Evolutionary conservation across 345 rosid genomes (phyloP), one percentile per base, ranked within the genome.

Genomic region (Lepidium sativum): DNA sequence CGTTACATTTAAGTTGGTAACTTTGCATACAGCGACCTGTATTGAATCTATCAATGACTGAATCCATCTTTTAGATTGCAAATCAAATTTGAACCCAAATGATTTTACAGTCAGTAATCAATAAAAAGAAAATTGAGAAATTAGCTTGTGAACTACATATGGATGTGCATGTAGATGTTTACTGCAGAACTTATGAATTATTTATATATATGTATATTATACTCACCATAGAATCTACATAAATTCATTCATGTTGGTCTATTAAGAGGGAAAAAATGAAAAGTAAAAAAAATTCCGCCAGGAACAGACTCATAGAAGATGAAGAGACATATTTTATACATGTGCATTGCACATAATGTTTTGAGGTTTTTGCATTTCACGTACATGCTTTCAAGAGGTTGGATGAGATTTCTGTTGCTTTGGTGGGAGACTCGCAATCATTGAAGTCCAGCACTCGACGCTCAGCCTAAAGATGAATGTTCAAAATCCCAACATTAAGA

Each of bases 391-490:
- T 87, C 78, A 82, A 72, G 61, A 84, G 81, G 68, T 79, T 82
- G 20, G 98, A 80, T 32, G 89, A 86, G 88, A 48, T 87, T 84
- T 35, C 6, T 75, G 48, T 76, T 63, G 73, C 78, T 72, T 82
- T 86, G 74, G 62, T 79, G 0, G 96, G 99, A 18, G 89, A 86
- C 66, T 74, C 96, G 39, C 97, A 95, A 63, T 95, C 99, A 32
- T 86, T 91, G 75, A 95, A 95, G 80, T 95, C 98, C 4, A 95
- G 87, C 33, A 69, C 64, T 1, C 99, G 89, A 21, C 97, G 73
- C 74, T 94, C 98, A 13, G 69, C 76, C 99, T 73, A 39, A 47
- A 54, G 7, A 44, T 20, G 3, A 32, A 43, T 60, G 39, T 52
- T 40, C 23, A 49, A 10, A 27, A 41, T 17, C 23, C 20, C 39